These are phyloP conservation scores for Zhuliangozyma parablackwelliae DNA, from an alignment of 1,139 yeast genomes.

Conservation along the genomic window DNA sequence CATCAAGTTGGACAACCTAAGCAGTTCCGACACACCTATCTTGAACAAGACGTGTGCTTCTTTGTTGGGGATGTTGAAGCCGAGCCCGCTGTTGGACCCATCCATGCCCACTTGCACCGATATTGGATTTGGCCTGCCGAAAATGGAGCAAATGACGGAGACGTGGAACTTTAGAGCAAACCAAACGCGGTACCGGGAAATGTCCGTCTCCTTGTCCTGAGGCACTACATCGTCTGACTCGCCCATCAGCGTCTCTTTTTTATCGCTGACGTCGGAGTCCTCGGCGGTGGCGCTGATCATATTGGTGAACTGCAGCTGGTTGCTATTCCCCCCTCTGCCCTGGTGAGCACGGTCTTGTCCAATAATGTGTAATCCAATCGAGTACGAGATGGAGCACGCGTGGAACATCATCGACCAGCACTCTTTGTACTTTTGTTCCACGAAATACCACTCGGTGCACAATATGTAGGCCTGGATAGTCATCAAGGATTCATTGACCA, in stretches of 20 bases:
- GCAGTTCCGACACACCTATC: slow-evolving; percentile 47
- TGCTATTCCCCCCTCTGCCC: too few relatives aligned
- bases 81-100: slow-evolving; percentile 19
- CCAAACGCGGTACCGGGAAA: slow-evolving; percentile 43
- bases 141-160: slow-evolving; percentile 47
- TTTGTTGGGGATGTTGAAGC: slow-evolving; percentile 13
- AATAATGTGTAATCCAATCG: slow-evolving; percentile 50
- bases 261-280: slow-evolving; percentile 9
- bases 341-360: slow-evolving; percentile 13
- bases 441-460: slow-evolving; percentile 48
- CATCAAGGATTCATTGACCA: slow-evolving; percentile 42
- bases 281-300: slow-evolving; percentile 8
- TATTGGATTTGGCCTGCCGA: slow-evolving; percentile 56
- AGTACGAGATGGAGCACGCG: slow-evolving; percentile 46
- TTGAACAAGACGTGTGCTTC: slow-evolving; percentile 31
- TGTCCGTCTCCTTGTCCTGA: slow-evolving; percentile 26
- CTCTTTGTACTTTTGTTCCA: slow-evolving; percentile 47
- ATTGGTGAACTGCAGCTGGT: slow-evolving; percentile 7
- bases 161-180: slow-evolving; percentile 44
- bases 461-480: slow-evolving; percentile 48
- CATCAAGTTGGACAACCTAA: slow-evolving; percentile 46
- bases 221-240: slow-evolving; percentile 1
- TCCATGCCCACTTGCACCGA: slow-evolving; percentile 44
- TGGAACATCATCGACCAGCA: slow-evolving; percentile 48
- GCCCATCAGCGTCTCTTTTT: slow-evolving; percentile 4